Percentiles rank a stretch among this genome's conserved stretches.
phyloP scores from a whole-genome alignment of 202 grass and related monocot genomes.

The Cymbopogon flexuosus region DNA sequence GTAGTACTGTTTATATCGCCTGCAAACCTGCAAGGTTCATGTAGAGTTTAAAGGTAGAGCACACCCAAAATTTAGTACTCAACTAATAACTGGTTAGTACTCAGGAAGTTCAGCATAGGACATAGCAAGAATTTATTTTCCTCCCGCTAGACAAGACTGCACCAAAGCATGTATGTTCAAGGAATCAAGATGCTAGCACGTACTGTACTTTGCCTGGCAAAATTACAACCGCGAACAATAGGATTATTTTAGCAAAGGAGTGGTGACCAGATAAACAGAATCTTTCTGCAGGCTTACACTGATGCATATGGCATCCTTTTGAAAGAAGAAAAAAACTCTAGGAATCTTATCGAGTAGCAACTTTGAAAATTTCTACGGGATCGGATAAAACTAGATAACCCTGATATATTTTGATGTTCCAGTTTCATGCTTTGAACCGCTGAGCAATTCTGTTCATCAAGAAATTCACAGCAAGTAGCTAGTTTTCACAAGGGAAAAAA shows the following conservation, averaged over 20 bases:
- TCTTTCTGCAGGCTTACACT: conserved; percentile 27
- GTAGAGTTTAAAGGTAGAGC: background rate
- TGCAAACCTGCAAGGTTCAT: conserved; percentile 59
- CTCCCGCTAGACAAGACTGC: background rate
- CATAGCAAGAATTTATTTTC: background rate
- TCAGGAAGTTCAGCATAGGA: background rate
- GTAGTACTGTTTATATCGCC: conserved; percentile 78
- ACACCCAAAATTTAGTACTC: background rate
- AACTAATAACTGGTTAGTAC: background rate
- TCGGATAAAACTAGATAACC: conserved; percentile 1
- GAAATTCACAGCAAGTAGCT: background rate
- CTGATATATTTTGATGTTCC: background rate
- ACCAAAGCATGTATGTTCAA: conserved; percentile 25
- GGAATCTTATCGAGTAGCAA: conserved; percentile 36
- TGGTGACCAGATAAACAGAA: conserved; percentile 22
- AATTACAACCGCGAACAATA: background rate
- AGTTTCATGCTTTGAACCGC: conserved; percentile 20
- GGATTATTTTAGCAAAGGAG: background rate
- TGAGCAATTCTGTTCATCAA: background rate
- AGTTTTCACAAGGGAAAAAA: background rate
- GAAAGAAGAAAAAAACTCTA: conserved; percentile 39
- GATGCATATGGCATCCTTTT: conserved; percentile 23
- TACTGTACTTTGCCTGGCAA: background rate
- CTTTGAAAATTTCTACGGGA: background rate
- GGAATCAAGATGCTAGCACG: background rate